These are phyloP conservation scores for Pseudogymnoascus sp. DNA, from an alignment of 2,329 filamentous ascomycete species.

Conservation along the genomic window DNA sequence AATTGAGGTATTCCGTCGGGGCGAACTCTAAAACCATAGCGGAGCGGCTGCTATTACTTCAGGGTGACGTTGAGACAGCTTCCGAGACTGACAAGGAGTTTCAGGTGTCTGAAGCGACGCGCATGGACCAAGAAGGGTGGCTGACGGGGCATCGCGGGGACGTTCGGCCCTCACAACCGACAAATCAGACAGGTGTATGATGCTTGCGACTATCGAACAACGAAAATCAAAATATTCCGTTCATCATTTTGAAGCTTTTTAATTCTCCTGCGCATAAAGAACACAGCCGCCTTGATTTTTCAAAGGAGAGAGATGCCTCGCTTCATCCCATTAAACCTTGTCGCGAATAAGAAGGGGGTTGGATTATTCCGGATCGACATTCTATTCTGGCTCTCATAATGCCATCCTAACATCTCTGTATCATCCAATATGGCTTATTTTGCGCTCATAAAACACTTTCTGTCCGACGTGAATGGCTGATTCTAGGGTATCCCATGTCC, in stretches of 20 bases:
- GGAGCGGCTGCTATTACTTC: slow-evolving; percentile 1
- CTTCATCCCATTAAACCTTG: not conserved
- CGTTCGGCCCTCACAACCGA: not conserved
- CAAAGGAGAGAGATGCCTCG: not conserved
- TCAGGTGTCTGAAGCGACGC: not conserved
- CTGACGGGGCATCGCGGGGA: not conserved
- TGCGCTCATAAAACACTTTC: not conserved
- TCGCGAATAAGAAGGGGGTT: not conserved
- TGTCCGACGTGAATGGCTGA: not conserved
- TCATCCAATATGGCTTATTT: not conserved
- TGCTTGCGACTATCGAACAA: not conserved
- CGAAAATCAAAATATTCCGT: not conserved
- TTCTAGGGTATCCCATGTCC: not conserved
- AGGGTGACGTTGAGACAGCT: slow-evolving; percentile 1
- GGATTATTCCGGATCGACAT: not conserved
- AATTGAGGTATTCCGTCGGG: not conserved
- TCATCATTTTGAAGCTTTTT: not conserved
- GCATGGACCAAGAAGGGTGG: not conserved
- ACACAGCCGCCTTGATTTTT: not conserved
- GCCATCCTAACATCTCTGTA: not conserved
- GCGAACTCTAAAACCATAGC: not conserved
- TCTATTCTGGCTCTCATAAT: not conserved
- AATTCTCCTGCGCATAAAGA: not conserved
- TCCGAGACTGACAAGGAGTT: slow-evolving; percentile 1
- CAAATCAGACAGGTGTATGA: not conserved